phyloP scores from a whole-genome alignment of 2,329 filamentous ascomycete genomes.

The Monosporascus sp. region DNA sequence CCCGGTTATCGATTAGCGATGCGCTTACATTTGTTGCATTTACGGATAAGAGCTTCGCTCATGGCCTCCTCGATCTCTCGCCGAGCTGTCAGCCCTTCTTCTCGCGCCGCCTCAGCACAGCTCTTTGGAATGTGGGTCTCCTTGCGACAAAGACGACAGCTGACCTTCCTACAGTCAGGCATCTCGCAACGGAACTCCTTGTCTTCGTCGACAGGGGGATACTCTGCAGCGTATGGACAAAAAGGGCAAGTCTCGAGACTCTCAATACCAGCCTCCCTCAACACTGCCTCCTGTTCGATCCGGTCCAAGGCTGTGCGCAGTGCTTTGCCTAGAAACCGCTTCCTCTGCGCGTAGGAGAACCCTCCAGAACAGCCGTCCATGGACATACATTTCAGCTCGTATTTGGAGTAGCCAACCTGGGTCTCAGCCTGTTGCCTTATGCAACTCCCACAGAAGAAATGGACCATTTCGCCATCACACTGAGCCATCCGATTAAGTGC shows the following conservation, averaged over 20 bases:
- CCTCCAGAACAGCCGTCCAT: slow-evolving; percentile 57
- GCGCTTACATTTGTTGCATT: slow-evolving; percentile 59
- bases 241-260: slow-evolving; percentile 74
- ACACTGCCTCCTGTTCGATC: slow-evolving; percentile 64
- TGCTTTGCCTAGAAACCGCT: slow-evolving; percentile 52
- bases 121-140: slow-evolving; percentile 67
- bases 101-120: slow-evolving; percentile 61
- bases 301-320: slow-evolving; percentile 59
- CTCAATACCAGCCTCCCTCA: slow-evolving; percentile 66
- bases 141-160: slow-evolving; percentile 63
- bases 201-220: slow-evolving; percentile 59
- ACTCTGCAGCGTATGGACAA: slow-evolving; percentile 74
- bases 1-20: not conserved
- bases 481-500: slow-evolving; percentile 63
- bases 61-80: slow-evolving; percentile 78
- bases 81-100: slow-evolving; percentile 55
- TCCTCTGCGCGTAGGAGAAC: slow-evolving; percentile 53
- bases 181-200: slow-evolving; percentile 70
- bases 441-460: slow-evolving; percentile 69
- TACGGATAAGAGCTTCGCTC: slow-evolving; percentile 71
- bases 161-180: slow-evolving; percentile 56
- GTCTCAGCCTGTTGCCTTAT: slow-evolving; percentile 59
- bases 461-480: slow-evolving; percentile 54
- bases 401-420: slow-evolving; percentile 64
- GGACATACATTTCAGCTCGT: slow-evolving; percentile 66